Evolutionary conservation across 345 rosid genomes (phyloP), one percentile per base, ranked within the genome.

Genomic region (Eutrema yunnanense): DNA sequence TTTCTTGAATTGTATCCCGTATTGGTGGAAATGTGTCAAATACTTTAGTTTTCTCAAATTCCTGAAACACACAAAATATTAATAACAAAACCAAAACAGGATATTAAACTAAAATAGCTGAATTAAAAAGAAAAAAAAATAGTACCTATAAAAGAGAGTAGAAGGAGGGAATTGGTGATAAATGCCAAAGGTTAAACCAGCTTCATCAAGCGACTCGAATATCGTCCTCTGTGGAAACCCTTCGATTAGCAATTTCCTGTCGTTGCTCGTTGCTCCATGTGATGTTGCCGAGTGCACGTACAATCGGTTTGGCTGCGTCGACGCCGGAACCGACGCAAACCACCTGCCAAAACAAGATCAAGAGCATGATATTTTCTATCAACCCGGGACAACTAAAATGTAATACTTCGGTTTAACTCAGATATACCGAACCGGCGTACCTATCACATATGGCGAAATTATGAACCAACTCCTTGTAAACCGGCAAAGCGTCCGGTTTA

Each of bases 171-270:
- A 51, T 19, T 86, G 86, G 73, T 79, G 48, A 42, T 88, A 86
- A 11, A 88, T 88, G 55, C 85, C 90, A 76, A 88, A 88, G 22
- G 52, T 75, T 22, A 46, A 73, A 2, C 89, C 86, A 53, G 81
- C 79, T 53, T 88, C 90, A 6, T 88, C 81, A n/a, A 86, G 27
- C 0, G 93, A 84, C 33, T 88, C 90, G 48, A 88, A 86, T 40
- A 86, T 80, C 0, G 93, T 88, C 67, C 83, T 88, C 26, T 88
- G 93, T 1, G 93, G 93, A 34, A 36, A 86, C 37, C 93, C 93
- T 69, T 78, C 71, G 1, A 78, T 44, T 32, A 88, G 73, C 79
- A 79, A 22, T 8, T 73, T 34, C 1, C 73, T 72, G 16, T 84
- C 83, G 16, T 86, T 84, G 63, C 83, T 81, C 0, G 88, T 72